Percentiles rank a stretch among this genome's conserved stretches.
Conservation (phyloP, 169 alveolate species). For the Plasmodium gaboni region DNA sequence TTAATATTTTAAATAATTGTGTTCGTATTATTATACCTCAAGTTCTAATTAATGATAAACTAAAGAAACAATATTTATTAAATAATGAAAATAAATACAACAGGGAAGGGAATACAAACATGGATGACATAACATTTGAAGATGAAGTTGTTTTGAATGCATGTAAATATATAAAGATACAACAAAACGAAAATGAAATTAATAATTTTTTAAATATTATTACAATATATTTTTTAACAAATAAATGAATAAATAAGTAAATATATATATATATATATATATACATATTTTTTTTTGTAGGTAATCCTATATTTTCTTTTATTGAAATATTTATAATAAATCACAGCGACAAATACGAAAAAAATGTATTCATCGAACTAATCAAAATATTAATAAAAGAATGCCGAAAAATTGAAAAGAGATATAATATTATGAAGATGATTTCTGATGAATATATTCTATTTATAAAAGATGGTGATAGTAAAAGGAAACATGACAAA, state of each 20-base stretch:
- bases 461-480: constrained; percentile 45
- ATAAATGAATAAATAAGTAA: not conserved
- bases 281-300: constrained; percentile 2
- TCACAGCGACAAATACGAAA: constrained; percentile 43
- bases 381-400: constrained; percentile 46
- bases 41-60: constrained; percentile 39
- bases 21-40: constrained; percentile 49
- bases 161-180: constrained; percentile 11
- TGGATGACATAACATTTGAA: constrained; percentile 16
- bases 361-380: constrained; percentile 34
- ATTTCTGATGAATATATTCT: constrained; percentile 38
- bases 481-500: constrained; percentile 22
- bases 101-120: constrained; percentile 1
- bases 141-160: constrained; percentile 52
- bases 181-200: not conserved
- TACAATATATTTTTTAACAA: too few relatives aligned
- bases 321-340: constrained; percentile 62
- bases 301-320: constrained; percentile 62
- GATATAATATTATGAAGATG: constrained; percentile 43
- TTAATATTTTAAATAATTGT: constrained; percentile 37
- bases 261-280: not conserved
- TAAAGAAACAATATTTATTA: constrained; percentile 28
- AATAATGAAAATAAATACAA: constrained; percentile 17
- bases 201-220: too few relatives aligned
- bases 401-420: constrained; percentile 59